Base-by-base conservation (phyloP, 2,329 filamentous ascomycete species). In the Cladosporium sp. region DNA sequence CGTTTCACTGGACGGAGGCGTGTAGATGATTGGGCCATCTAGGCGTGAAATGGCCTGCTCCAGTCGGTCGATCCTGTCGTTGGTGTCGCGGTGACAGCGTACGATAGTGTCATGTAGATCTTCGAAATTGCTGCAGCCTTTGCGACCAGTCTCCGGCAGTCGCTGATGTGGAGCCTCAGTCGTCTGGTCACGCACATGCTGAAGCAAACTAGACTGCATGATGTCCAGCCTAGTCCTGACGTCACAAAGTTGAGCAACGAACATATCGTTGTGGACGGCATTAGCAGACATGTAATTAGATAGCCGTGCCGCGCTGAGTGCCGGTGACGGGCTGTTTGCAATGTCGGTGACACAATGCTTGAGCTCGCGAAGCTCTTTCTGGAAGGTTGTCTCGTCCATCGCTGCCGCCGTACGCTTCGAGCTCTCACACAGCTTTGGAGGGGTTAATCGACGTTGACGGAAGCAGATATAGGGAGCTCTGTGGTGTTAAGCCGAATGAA, bases 331-430 rank as follows among this genome's bases (percentile, higher is more conserved):
- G 32, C n/a, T 39, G 30, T 56, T 43, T 46, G 60, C 25, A 34
- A 63, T 54, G 14, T 63, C 49, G 10, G 49, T 28, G 5, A 46
- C 60, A n/a, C 63, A 46, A 28, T 58, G 54, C 46, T 65, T 53
- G 30, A 65, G 63, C 56, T 58, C 43, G 10, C 63, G 43, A 16
- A 65, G 63, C 54, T 59, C 43, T 21, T 53, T 46, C 34, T 54
- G 63, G 43, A 65, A 65, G 23, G 63, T 65, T 25, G 32, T 49
- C 48, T 65, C 63, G 63, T 65, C 63, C 63, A 65, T 65, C 34
- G 49, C 28, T 30, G 58, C 43, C 48, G 58, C 43, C 48, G 25
- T 36, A 21, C 46, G n/a, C n/a, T 21, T 21, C 21, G 30, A 32
- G 25, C 25, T 46, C 26, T 54, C 28, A 32, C 51, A 36, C 32